Conservation (phyloP, 768 basidiomycete genomes). For the Leccinum rimulosum region DNA sequence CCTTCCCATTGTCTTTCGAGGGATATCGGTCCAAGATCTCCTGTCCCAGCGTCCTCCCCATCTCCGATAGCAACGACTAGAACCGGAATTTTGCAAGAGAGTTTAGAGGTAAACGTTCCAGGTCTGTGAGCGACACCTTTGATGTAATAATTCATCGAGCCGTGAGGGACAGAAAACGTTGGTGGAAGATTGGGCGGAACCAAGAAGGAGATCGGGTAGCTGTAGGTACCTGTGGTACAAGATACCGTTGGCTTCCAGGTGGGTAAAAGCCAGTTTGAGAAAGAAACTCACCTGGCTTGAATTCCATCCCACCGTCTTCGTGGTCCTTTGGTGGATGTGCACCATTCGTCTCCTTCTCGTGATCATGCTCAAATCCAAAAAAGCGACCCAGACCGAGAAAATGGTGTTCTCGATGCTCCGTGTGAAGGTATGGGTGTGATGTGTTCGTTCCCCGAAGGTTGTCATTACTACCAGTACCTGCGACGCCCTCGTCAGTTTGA, state of each 20-base stretch:
- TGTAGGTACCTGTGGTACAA: slow-evolving; percentile 72
- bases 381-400: slow-evolving; percentile 37
- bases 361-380: slow-evolving; percentile 18
- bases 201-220: slow-evolving; percentile 90
- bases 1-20: slow-evolving; percentile 91
- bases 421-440: neutral
- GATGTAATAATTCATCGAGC: slow-evolving; percentile 74
- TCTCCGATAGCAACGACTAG: slow-evolving; percentile 81
- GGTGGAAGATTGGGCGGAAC: slow-evolving; percentile 83
- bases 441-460: neutral
- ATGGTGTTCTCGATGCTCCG: slow-evolving; percentile 15
- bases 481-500: neutral
- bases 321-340: slow-evolving; percentile 38
- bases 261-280: neutral
- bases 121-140: slow-evolving; percentile 84
- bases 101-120: slow-evolving; percentile 78
- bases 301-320: slow-evolving; percentile 78
- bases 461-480: neutral
- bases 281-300: slow-evolving; percentile 67
- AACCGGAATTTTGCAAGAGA: slow-evolving; percentile 70
- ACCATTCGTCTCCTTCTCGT: slow-evolving; percentile 10
- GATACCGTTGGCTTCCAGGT: slow-evolving; percentile 1
- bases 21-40: slow-evolving; percentile 72
- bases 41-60: slow-evolving; percentile 46
- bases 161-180: slow-evolving; percentile 69